Conservation (phyloP, 148 eudicot genomes). For the Oxyria digyna region DNA sequence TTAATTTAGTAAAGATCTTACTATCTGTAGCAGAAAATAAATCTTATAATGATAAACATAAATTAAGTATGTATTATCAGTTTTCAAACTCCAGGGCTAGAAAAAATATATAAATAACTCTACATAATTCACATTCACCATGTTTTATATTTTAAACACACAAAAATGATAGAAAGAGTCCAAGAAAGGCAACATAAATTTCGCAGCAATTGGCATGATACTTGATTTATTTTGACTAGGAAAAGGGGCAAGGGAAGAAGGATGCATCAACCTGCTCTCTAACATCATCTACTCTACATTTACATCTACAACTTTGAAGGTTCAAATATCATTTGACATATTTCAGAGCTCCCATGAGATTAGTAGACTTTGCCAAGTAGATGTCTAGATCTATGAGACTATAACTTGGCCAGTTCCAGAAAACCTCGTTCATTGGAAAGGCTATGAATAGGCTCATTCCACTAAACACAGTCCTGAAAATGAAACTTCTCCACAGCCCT, state of each 20-base stretch:
- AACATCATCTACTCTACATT: slow-evolving; percentile 42
- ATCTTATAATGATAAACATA: no score
- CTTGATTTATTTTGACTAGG: neutral
- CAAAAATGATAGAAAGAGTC: no score
- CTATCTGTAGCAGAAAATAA: neutral
- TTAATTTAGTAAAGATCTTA: neutral
- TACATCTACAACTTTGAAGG: no score
- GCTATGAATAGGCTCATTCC: neutral
- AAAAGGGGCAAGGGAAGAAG: neutral
- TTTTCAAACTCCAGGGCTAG: neutral
- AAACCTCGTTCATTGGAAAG: no score
- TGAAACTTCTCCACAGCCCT: neutral
- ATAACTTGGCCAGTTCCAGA: slow-evolving; percentile 20
- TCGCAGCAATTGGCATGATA: neutral
- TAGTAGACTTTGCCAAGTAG: no score
- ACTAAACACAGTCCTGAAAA: neutral
- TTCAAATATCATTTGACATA: neutral
- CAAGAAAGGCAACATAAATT: no score
- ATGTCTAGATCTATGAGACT: no score
- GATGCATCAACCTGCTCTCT: slow-evolving; percentile 56
- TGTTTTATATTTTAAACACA: no score
- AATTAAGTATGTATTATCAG: neutral
- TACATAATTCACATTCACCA: neutral
- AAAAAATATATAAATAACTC: neutral
- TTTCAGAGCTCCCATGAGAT: neutral